These are phyloP conservation scores for Truncatella angustata DNA, from an alignment of 2,329 filamentous ascomycete species.

Conservation along the genomic window DNA sequence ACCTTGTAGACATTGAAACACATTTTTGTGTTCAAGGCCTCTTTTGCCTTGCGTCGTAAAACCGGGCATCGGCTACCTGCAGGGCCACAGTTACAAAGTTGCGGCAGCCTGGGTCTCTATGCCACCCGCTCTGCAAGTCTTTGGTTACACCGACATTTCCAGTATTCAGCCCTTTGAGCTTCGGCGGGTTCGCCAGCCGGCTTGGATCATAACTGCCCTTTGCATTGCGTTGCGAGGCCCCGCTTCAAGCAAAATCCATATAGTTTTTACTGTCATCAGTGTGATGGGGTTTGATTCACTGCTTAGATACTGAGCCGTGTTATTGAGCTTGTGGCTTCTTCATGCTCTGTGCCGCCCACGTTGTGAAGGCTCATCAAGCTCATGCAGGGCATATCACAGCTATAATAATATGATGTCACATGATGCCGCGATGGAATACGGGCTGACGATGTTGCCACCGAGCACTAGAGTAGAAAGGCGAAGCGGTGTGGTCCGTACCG, in stretches of 20 bases:
- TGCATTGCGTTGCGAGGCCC: no score
- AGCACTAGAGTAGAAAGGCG: not conserved
- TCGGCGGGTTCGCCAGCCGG: not conserved
- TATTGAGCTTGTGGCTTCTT: not conserved
- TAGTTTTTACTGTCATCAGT: no score
- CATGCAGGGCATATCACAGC: conserved; percentile 4
- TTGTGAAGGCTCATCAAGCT: no score
- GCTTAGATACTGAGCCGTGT: not conserved
- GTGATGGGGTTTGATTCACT: not conserved
- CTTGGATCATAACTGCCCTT: not conserved
- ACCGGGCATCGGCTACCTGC: conserved; percentile 2
- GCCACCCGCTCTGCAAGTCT: not conserved
- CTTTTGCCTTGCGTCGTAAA: not conserved
- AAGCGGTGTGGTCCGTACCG: conserved; percentile 6
- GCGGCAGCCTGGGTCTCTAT: not conserved
- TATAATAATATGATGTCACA: conserved; percentile 7
- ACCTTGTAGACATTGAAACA: not conserved
- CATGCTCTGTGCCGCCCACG: not conserved
- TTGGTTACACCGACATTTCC: conserved; percentile 11
- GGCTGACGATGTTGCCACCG: conserved; percentile 9
- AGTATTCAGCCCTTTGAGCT: not conserved
- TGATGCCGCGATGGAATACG: not conserved
- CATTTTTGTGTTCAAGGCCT: not conserved
- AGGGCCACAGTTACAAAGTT: not conserved
- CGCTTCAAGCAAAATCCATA: no score